Evolutionary conservation across 202 grass and related monocot genomes (phyloP), one percentile per base, ranked within the genome.

Genomic region (Setaria italica): DNA sequence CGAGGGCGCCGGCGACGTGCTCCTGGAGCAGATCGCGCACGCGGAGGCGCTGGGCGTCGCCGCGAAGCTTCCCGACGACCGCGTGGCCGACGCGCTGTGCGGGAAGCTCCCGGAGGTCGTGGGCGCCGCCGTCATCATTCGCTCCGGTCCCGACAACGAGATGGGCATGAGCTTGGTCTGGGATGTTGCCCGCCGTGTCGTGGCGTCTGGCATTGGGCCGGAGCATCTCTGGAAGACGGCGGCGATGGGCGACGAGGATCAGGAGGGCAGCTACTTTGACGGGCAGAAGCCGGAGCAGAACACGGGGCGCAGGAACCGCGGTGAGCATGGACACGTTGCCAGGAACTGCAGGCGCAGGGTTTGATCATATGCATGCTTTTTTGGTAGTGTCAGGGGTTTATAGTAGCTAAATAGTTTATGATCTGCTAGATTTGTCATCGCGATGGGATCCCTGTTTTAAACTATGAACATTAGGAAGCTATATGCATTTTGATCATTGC

Each of bases 21-120:
- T 88, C 35, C 72, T 73, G 9, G 80, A 84, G 75, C 53, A 88
- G 67, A 20, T 88, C 45, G 70, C 70, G 37, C 58, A 67, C 51
- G 80, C 80, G 0, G 77, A 81, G 49, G 64, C 77, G 19, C 50
- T 81, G 37, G 77, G 51, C 35, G 21, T 4, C 41, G 45, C 32
- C 78, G 48, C 1, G 1, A 0, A 0, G 82, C 25, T 37, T 1
- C 1, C 3, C 0, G 56, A 84, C 0, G 25, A 0, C 57, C 0
- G 2, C 17, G 0, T 83, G 19, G 55, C 69, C 10, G 1, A 0
- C 8, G 0, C 0, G 15, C 51, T 73, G n/a, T n/a, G 3, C 7
- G 3, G 5, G 34, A 83, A 11, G 54, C 56, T 74, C 1, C 81
- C 81, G 21, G 21, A 42, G 20, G 0, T 5, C 2, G 34, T 81